These are phyloP conservation scores for Setomelanomma holmii DNA, from an alignment of 2,329 filamentous ascomycete genomes.

Conservation along the genomic window DNA sequence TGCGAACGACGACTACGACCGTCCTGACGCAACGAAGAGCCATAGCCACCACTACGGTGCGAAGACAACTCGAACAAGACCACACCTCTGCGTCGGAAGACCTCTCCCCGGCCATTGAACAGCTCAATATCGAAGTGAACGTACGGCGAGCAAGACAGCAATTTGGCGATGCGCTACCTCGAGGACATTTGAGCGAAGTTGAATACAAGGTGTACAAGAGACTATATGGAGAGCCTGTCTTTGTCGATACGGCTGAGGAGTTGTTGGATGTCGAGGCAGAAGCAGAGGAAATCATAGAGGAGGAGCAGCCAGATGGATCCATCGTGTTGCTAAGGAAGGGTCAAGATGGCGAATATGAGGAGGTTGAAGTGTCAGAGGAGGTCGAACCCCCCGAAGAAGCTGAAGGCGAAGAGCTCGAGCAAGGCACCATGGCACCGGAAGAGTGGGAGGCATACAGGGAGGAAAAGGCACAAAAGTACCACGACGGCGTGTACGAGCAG, in stretches of 20 bases:
- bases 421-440: conserved; percentile 34
- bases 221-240: conserved; percentile 75
- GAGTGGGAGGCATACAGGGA: conserved; percentile 46
- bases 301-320: conserved; percentile 38
- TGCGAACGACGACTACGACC: conserved; percentile 18
- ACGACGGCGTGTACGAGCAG: conserved; percentile 50
- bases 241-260: conserved; percentile 67
- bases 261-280: conserved; percentile 52
- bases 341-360: conserved; percentile 66
- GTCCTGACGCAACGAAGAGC: conserved; percentile 25
- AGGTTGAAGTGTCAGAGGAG: conserved; percentile 57
- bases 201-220: conserved; percentile 80
- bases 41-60: conserved; percentile 26
- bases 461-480: conserved; percentile 39
- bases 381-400: conserved; percentile 40
- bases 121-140: conserved; percentile 62
- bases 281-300: conserved; percentile 54
- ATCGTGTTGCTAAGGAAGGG: conserved; percentile 61
- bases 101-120: conserved; percentile 19
- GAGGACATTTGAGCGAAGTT: conserved; percentile 70
- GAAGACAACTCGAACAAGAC: conserved; percentile 20
- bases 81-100: conserved; percentile 2
- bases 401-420: conserved; percentile 34
- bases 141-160: conserved; percentile 75
- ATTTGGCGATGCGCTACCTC: conserved; percentile 79